phyloP scores from a whole-genome alignment of 2,329 filamentous ascomycete species.

The Fonsecaea nubica region DNA sequence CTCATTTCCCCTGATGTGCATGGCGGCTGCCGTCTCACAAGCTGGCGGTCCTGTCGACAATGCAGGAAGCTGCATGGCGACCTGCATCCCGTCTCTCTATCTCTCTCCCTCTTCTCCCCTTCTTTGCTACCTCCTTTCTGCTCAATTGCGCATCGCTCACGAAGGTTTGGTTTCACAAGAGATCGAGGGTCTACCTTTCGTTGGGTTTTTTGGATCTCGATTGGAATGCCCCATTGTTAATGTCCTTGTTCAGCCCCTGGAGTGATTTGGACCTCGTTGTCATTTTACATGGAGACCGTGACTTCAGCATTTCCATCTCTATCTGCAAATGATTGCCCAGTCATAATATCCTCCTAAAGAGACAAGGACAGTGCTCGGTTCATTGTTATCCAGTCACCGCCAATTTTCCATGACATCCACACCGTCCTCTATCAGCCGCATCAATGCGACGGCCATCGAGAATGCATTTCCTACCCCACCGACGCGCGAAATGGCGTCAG shows the following conservation, averaged over 20 bases:
- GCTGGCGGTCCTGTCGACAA: neutral
- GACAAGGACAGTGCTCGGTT: neutral
- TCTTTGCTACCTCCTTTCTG: conserved; percentile 6
- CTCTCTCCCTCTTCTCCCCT: neutral
- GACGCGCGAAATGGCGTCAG: conserved; percentile 16
- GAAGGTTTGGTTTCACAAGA: conserved; percentile 12
- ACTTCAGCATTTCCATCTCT: conserved; percentile 5
- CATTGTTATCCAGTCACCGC: neutral
- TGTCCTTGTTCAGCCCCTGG: neutral
- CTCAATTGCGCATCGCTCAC: conserved; percentile 8
- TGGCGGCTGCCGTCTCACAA: conserved; percentile 14
- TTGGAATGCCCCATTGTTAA: conserved; percentile 33
- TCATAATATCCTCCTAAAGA: neutral
- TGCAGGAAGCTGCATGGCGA: conserved; percentile 23
- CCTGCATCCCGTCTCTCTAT: conserved; percentile 4
- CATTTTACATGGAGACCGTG: conserved; percentile 10
- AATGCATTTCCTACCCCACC: conserved; percentile 40
- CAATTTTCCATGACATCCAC: conserved; percentile 26
- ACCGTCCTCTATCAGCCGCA: conserved; percentile 32
- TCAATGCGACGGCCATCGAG: conserved; percentile 34
- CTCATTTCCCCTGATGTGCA: neutral
- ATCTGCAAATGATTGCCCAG: conserved; percentile 15
- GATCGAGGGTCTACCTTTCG: conserved; percentile 16
- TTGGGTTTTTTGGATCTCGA: conserved; percentile 35
- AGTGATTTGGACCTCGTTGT: conserved; percentile 15